These are phyloP conservation scores for Tetragonia tetragonoides DNA, from an alignment of 148 eudicot species.

Conservation along the genomic window DNA sequence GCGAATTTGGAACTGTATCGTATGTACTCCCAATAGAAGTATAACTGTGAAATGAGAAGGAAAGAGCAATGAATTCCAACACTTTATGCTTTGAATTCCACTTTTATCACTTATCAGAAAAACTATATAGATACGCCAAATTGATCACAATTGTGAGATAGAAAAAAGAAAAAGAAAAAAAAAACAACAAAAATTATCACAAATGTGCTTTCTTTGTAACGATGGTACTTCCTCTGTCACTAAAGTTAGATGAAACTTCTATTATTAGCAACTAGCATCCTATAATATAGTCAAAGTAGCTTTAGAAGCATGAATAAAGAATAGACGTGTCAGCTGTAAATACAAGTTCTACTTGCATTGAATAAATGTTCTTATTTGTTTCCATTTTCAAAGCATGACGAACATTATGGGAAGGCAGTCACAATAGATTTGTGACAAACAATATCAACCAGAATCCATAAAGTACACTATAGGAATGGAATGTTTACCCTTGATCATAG, in stretches of 20 bases:
- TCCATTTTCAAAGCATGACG: too few species aligned
- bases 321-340: too few species aligned
- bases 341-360: too few species aligned
- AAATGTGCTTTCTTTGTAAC: background rate
- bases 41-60: slow-evolving; percentile 45
- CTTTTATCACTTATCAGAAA: background rate
- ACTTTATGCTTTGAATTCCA: background rate
- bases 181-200: background rate
- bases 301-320: too few species aligned
- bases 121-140: background rate
- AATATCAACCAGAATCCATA: slow-evolving; percentile 1
- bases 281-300: too few species aligned
- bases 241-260: background rate
- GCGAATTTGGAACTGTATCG: slow-evolving; percentile 86
- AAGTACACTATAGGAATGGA: slow-evolving; percentile 7
- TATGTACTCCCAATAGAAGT: slow-evolving; percentile 94
- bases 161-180: background rate
- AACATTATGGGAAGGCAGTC: too few species aligned
- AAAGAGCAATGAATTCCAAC: background rate
- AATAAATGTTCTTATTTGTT: too few species aligned
- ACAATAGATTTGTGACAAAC: slow-evolving; percentile 5
- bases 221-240: too few species aligned
- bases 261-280: too few species aligned
- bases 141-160: background rate
- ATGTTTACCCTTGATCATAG: slow-evolving; percentile 90